Evolutionary conservation across 495 filamentous ascomycete species (phyloP).

Genomic region (Aspergillus baeticus): DNA sequence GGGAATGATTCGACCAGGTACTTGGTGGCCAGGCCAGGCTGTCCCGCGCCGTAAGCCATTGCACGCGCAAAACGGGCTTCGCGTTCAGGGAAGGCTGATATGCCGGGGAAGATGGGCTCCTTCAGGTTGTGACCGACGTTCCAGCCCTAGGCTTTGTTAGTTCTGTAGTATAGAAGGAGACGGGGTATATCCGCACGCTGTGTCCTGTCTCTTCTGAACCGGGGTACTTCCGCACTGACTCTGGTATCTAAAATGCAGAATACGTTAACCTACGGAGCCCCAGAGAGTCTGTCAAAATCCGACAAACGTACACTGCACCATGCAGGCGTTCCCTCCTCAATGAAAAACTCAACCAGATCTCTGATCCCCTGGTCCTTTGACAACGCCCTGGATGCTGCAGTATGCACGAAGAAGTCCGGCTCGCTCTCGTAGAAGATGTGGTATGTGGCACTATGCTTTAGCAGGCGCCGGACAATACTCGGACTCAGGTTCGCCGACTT

Average conservation of each 20-base stretch:
- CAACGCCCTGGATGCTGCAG: conserved; percentile 35
- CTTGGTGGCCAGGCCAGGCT: neutral
- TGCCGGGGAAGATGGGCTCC: neutral
- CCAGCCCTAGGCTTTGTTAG: neutral
- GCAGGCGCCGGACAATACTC: neutral
- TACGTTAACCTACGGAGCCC: too few species aligned
- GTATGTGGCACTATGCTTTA: neutral
- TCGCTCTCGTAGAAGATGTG: conserved; percentile 15
- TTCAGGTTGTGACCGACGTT: neutral
- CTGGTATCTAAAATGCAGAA: neutral
- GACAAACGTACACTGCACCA: too few species aligned
- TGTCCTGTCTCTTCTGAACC: conserved; percentile 1
- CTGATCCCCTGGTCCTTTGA: conserved; percentile 42
- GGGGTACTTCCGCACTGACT: neutral
- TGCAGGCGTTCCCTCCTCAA: conserved; percentile 38
- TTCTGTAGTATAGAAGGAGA: too few species aligned
- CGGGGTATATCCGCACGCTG: neutral
- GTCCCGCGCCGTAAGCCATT: neutral
- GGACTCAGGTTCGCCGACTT: neutral
- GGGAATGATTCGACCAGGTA: neutral
- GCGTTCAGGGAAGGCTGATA: neutral
- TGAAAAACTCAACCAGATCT: conserved; percentile 49
- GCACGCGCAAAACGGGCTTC: neutral
- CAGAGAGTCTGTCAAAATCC: too few species aligned
- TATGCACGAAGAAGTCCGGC: conserved; percentile 15